These are phyloP conservation scores for Boletus speciosus DNA, from an alignment of 768 basidiomycete species.

Conservation along the genomic window DNA sequence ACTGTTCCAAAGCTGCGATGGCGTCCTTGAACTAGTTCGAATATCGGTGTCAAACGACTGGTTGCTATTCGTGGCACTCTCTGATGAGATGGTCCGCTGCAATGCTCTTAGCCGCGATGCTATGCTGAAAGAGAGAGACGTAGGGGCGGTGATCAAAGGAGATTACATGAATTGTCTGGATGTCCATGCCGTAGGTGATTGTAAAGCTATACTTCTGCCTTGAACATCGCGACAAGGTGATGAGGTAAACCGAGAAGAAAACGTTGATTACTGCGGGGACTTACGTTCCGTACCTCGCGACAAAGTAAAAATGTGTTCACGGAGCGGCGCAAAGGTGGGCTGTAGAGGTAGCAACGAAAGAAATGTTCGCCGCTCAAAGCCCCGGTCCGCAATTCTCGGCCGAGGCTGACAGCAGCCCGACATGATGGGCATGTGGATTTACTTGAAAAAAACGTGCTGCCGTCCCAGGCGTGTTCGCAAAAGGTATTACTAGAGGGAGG, in stretches of 20 bases:
- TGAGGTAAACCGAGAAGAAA: constrained; percentile 14
- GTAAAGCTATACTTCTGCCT: background rate
- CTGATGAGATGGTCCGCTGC: background rate
- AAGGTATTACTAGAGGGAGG: background rate
- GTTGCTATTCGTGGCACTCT: background rate
- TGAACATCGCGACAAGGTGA: constrained; percentile 1
- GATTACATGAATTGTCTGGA: constrained; percentile 1
- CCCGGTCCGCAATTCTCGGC: constrained; percentile 24
- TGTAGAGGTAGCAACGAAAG: constrained; percentile 10
- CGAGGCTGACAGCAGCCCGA: background rate
- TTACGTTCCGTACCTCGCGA: constrained; percentile 26
- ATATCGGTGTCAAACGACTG: background rate
- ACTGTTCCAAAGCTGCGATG: background rate
- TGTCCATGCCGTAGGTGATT: background rate
- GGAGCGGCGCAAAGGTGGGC: constrained; percentile 20
- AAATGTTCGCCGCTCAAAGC: constrained; percentile 24
- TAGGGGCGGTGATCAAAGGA: constrained; percentile 12
- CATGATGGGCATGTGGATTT: background rate
- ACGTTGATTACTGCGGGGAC: constrained; percentile 9
- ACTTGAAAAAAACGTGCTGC: background rate
- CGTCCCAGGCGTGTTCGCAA: background rate
- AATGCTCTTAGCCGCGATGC: background rate
- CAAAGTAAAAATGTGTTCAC: constrained; percentile 10
- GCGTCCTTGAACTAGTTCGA: background rate
- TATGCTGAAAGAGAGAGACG: background rate